Base-by-base conservation (phyloP, 2,329 filamentous ascomycete genomes). In the Colletotrichum incanum region DNA sequence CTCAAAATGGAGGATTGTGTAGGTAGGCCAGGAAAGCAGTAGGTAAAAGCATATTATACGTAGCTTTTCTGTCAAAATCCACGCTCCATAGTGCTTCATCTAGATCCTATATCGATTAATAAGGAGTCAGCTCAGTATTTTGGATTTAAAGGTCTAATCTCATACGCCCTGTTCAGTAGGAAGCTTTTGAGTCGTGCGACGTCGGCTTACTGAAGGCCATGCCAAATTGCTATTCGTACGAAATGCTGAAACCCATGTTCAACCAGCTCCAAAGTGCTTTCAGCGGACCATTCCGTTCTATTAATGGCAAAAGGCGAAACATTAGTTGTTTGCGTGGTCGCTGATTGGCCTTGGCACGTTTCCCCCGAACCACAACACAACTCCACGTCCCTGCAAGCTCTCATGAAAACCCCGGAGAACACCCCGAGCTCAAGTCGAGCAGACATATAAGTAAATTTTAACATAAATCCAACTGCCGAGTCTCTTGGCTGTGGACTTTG, bases 261-360 rank as follows among this genome's bases (percentile, higher is more conserved):
- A 47, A 47, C 20, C 20, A 6, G 20, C 8, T 11, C 11, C 11
- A 18, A 9, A 47, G 43, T 47, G 43, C 20, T 43, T 43, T 28
- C 12, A 16, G 37, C 31, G 37, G 55, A 59, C 55, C 20, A 59
- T 41, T 20, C 55, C 55, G 37, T 59, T 37, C 55, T 59, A 43
- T 59, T 7, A 59, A 59, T 59, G 55, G 55, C 55, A 39, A 39
- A 59, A 41, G 20, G 20, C 55, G 55, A 59, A 59, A 59, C 37
- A 23, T n/a, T 26, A 43, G 4, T 41, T 43, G 55, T 43, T 39
- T 49, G 37, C 28, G 55, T 26, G 9, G 11, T 7, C 9, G 55
- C 20, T 39, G 34, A 43, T 59, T 41, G 37, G 34, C n/a, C 37
- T 59, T 39, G 55, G 37, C 55, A 43, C 37, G 55, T 23, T 59